A percentile compares a stretch with the other conserved stretches of the same genome.
Conservation (phyloP, 192 early-diverging fungal species). For the Phlyctochytrium planicorne region DNA sequence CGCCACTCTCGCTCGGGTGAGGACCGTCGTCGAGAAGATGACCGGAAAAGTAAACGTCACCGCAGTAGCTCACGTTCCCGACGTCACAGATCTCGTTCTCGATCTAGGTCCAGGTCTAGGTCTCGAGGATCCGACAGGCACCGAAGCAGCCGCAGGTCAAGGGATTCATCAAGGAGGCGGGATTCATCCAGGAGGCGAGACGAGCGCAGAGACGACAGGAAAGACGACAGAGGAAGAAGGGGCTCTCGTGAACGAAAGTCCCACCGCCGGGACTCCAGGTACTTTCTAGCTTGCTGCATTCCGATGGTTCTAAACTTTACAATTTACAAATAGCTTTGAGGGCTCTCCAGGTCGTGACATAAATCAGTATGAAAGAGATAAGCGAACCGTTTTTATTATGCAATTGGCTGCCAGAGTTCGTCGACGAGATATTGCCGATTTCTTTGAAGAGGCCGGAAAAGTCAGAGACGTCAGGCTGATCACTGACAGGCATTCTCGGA, state of each 20-base stretch:
- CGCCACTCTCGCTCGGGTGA: not conserved
- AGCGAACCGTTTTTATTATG: constrained; percentile 93
- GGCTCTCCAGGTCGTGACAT: constrained; percentile 49
- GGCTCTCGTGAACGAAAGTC: constrained; percentile 6
- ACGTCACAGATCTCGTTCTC: not conserved
- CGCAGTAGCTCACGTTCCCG: not conserved
- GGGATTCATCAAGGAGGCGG: constrained; percentile 14
- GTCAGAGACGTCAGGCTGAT: constrained; percentile 89
- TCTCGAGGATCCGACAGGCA: constrained; percentile 6
- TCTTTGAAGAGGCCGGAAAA: constrained; percentile 72
- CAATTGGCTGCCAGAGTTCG: constrained; percentile 83
- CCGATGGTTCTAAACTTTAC: too few relatives aligned
- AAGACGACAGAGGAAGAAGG: constrained; percentile 14
- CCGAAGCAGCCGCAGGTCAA: constrained; percentile 17
- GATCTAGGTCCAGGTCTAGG: not conserved
- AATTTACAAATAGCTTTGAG: not conserved
- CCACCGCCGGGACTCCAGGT: not conserved
- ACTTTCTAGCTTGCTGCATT: constrained; percentile 11
- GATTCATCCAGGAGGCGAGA: constrained; percentile 20
- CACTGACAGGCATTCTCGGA: constrained; percentile 64
- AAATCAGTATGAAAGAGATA: constrained; percentile 76
- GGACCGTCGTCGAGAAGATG: not conserved
- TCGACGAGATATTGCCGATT: constrained; percentile 78
- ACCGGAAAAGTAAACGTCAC: not conserved
- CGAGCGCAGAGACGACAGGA: constrained; percentile 22